These are phyloP conservation scores for Globisporangium echinulatum DNA, from an alignment of 352 stramenopile species.

Conservation along the genomic window DNA sequence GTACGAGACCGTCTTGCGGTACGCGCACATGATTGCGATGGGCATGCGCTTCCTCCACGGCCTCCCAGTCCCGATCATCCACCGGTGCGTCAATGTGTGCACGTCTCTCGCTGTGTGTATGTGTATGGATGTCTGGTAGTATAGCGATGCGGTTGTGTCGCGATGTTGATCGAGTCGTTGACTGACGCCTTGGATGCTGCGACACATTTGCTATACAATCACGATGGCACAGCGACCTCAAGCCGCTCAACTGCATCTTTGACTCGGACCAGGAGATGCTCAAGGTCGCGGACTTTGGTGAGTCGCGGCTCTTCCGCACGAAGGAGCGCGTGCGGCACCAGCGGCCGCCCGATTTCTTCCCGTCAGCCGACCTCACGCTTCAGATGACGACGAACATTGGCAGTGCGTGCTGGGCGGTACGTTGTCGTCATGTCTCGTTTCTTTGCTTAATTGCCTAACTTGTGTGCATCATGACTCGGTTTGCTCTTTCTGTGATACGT, in stretches of 20 bases:
- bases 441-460: background rate
- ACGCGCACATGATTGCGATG: conserved; percentile 76
- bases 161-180: too few species aligned
- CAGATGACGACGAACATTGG: conserved; percentile 83
- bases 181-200: background rate
- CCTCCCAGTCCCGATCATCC: conserved; percentile 67
- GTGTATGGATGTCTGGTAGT: too few species aligned
- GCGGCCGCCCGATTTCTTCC: conserved; percentile 41
- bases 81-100: conserved; percentile 27
- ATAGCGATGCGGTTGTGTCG: too few species aligned
- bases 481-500: too few species aligned
- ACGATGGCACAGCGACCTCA: conserved; percentile 38
- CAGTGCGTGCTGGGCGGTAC: conserved; percentile 69
- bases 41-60: conserved; percentile 78
- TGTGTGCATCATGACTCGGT: too few species aligned
- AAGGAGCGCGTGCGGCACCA: conserved; percentile 41
- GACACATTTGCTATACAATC: background rate
- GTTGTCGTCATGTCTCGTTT: background rate
- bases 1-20: conserved; percentile 61
- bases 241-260: conserved; percentile 81
- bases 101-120: background rate
- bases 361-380: conserved; percentile 51
- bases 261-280: conserved; percentile 69
- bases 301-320: conserved; percentile 64
- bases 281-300: conserved; percentile 77